Conservation (phyloP, 164 flowering plant genomes). For the Berberis vulgaris region DNA sequence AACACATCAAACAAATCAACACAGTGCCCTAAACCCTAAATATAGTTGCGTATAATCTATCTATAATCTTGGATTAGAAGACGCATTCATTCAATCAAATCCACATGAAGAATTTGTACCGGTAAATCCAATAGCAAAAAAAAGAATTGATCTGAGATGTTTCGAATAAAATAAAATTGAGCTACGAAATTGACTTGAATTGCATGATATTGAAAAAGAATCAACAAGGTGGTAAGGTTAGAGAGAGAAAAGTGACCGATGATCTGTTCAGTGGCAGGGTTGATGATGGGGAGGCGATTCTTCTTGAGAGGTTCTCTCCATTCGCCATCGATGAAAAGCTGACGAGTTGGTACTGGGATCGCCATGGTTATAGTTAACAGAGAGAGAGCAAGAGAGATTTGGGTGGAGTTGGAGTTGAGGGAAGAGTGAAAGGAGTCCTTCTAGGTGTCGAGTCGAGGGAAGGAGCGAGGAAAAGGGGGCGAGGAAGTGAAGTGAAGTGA, state of each 20-base stretch:
- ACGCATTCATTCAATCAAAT: too few relatives aligned
- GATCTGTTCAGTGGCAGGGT: constrained; percentile 73
- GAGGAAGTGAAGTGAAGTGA: too few relatives aligned
- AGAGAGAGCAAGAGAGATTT: too few relatives aligned
- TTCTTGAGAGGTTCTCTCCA: constrained; percentile 63
- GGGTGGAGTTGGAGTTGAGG: too few relatives aligned
- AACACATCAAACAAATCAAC: not conserved
- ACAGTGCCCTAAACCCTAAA: not conserved
- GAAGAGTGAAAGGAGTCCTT: too few relatives aligned
- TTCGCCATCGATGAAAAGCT: constrained; percentile 83
- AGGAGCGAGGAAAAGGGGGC: too few relatives aligned
- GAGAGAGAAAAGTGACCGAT: constrained; percentile 39
- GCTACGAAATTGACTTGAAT: too few relatives aligned
- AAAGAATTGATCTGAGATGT: not conserved
- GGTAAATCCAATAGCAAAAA: too few relatives aligned
- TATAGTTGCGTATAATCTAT: too few relatives aligned
- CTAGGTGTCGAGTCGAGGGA: too few relatives aligned
- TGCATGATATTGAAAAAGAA: not conserved
- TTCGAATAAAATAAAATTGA: not conserved
- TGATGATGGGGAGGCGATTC: constrained; percentile 67
- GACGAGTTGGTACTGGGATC: constrained; percentile 46
- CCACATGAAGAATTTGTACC: too few relatives aligned
- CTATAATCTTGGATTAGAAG: too few relatives aligned
- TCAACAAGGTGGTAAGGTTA: not conserved
- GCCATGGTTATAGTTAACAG: constrained; percentile 28